These are phyloP conservation scores for Coniophora puteana DNA, from an alignment of 1,284 basidiomycete species.

Conservation along the genomic window DNA sequence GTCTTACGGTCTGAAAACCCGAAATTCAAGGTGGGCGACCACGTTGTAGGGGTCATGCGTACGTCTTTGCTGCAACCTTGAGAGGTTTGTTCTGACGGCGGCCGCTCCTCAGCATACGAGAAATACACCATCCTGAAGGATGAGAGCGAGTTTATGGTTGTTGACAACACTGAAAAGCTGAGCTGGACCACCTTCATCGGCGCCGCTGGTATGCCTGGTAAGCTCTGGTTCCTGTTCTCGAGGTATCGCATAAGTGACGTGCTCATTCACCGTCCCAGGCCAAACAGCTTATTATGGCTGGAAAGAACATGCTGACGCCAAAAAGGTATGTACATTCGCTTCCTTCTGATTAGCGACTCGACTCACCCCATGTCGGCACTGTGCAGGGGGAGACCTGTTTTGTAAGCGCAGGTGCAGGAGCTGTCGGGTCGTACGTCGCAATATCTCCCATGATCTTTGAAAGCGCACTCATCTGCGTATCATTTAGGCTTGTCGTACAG, in stretches of 20 bases:
- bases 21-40: constrained; percentile 19
- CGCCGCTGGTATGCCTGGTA: constrained; percentile 19
- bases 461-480: too few relatives aligned
- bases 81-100: neutral
- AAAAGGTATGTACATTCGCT: constrained; percentile 7
- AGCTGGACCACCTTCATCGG: constrained; percentile 12
- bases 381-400: constrained; percentile 12
- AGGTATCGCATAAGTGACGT: neutral
- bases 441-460: neutral
- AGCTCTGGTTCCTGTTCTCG: neutral
- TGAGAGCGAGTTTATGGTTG: neutral
- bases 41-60: constrained; percentile 21
- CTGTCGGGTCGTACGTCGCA: constrained; percentile 20
- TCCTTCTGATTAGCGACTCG: neutral
- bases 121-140: constrained; percentile 2
- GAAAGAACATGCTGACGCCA: constrained; percentile 15
- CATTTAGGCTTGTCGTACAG: constrained; percentile 26
- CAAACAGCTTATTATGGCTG: constrained; percentile 19
- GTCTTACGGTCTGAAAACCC: constrained; percentile 14
- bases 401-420: constrained; percentile 14
- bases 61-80: neutral
- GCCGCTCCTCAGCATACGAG: neutral
- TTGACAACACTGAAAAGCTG: constrained; percentile 15
- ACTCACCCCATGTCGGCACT: neutral
- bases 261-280: constrained; percentile 9